Conservation (phyloP, 208 protist species). For the Trypanosoma lewisi region DNA sequence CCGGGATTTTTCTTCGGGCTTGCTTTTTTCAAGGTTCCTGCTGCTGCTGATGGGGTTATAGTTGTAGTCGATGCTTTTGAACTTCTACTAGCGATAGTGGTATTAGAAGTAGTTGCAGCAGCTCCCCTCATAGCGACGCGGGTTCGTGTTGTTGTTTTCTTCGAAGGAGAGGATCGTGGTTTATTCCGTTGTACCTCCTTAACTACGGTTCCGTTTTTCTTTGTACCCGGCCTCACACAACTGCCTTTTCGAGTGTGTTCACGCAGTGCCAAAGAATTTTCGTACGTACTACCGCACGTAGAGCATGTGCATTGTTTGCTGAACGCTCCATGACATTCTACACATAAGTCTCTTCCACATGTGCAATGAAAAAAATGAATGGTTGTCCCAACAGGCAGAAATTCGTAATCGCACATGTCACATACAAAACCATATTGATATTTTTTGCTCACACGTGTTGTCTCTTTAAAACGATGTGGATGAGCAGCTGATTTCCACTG, state of each 20-base stretch:
- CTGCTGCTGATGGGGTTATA: neutral
- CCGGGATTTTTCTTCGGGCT: neutral
- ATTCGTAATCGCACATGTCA: slow-evolving; percentile 82
- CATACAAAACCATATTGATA: slow-evolving; percentile 85
- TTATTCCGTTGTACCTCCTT: neutral
- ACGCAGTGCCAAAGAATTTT: slow-evolving; percentile 63
- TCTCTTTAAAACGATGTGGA: slow-evolving; percentile 72
- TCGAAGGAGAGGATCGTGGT: neutral
- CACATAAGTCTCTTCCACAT: slow-evolving; percentile 84
- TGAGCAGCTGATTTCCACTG: slow-evolving; percentile 73
- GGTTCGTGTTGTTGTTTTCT: neutral
- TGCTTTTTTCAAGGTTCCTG: neutral
- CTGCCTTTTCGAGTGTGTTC: slow-evolving; percentile 41
- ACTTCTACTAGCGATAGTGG: no score
- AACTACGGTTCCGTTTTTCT: neutral
- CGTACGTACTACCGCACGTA: slow-evolving; percentile 52
- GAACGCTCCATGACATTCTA: slow-evolving; percentile 67
- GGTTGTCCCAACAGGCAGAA: slow-evolving; percentile 45
- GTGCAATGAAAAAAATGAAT: slow-evolving; percentile 83
- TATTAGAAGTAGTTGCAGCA: neutral
- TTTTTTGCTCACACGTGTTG: slow-evolving; percentile 43
- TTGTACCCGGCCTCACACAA: neutral
- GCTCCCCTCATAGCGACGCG: neutral
- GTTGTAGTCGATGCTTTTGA: neutral
- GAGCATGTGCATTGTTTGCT: slow-evolving; percentile 60